Base-by-base conservation (phyloP, 768 basidiomycete genomes). In the Multifurca ochricompacta region DNA sequence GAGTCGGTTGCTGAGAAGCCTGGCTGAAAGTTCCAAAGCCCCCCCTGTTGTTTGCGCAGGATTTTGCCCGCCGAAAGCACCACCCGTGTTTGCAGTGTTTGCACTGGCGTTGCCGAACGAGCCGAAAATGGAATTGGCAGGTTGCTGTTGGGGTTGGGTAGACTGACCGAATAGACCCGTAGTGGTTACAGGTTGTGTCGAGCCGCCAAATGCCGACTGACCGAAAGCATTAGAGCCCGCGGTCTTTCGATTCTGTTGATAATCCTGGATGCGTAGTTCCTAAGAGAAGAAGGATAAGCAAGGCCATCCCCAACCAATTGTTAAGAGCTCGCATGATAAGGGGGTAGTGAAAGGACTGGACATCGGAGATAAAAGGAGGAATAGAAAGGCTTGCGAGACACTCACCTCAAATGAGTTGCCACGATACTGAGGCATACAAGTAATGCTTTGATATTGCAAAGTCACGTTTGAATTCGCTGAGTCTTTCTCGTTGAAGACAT, bases 371-470 rank as follows among this genome's bases (percentile, higher is more conserved):
- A 42, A 51, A 56, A 54, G 18, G 5, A 13, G 35, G 30, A 18
- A 42, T 46, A 56, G 34, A 46, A 50, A 19, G 13, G 57, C 54
- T 31, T 54, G 63, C 13, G 18, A 11, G 47, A 43, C n/a, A 63
- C 69, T 54, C 56, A 72, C 58, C 65, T 74, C 65, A 58, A 88
- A 78, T 19, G 90, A 93, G 56, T 78, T 82, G 37, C 85, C 84
- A 54, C 77, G 70, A 65, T 92, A 95, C 16, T 77, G 76, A 14
- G 86, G 86, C 77, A 86, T 89, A 59, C 83, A 84, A 16, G 83
- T 78, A 50, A 91, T 91, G 34, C 83, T 78, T 68, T 94, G 91
- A 67, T 86, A 95, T 57, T 87, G 84, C 37, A 85, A 72, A 4
- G 72, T 79, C 11, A 69, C 54, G 46, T 48, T 72, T 16, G 71